These are phyloP conservation scores for Hippophae tibetana DNA, from an alignment of 306 rosid species.

Conservation along the genomic window DNA sequence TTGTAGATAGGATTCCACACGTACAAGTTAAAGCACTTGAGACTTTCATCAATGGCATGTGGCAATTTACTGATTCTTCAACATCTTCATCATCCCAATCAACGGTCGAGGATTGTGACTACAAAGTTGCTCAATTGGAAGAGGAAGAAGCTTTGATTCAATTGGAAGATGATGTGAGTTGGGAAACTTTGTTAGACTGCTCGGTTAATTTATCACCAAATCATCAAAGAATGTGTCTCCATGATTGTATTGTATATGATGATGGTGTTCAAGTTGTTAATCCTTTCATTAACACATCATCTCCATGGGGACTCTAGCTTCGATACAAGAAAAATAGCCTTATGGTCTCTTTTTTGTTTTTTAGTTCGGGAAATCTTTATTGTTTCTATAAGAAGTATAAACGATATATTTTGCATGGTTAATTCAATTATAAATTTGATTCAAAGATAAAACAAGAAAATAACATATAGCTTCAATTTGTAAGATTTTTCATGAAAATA, in stretches of 20 bases:
- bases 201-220: constrained; percentile 27
- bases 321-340: background rate
- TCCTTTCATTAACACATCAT: constrained; percentile 22
- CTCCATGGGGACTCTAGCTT: background rate
- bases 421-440: no score
- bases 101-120: constrained; percentile 12
- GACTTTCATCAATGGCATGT: constrained; percentile 45
- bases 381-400: no score
- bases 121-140: background rate
- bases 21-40: constrained; percentile 50
- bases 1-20: constrained; percentile 42
- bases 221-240: constrained; percentile 7
- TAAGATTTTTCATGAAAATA: no score
- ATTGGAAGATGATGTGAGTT: constrained; percentile 21
- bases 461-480: no score
- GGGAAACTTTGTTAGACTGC: constrained; percentile 65
- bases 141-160: constrained; percentile 41
- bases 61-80: constrained; percentile 52
- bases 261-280: constrained; percentile 12
- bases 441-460: no score
- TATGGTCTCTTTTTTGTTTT: background rate
- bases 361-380: background rate
- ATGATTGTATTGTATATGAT: background rate
- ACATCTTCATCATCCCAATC: constrained; percentile 14
- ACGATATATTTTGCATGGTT: no score